A percentile compares a stretch with the other conserved stretches of the same genome.
Conservation (phyloP, 2,329 filamentous ascomycete species). For the Acrocalymma vagum region DNA sequence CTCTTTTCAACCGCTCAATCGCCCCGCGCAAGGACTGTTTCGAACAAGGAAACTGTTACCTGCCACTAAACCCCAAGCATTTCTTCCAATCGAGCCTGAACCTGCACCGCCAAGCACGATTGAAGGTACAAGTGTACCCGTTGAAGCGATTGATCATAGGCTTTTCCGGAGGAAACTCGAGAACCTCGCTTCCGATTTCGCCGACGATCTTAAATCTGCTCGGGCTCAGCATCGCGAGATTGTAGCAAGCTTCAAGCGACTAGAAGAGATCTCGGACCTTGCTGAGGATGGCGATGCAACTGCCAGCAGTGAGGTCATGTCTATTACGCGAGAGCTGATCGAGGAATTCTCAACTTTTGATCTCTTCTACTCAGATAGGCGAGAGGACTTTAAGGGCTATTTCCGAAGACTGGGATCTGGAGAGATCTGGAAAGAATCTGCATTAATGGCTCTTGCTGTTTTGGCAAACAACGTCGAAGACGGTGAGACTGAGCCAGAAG, state of each 20-base stretch:
- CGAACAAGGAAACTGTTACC: constrained; percentile 25
- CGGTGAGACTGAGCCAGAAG: constrained; percentile 34
- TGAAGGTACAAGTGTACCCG: constrained; percentile 37
- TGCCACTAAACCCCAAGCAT: constrained; percentile 30
- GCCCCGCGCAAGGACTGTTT: constrained; percentile 40
- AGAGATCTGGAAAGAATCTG: constrained; percentile 44
- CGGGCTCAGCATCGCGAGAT: constrained; percentile 48
- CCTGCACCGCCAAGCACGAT: constrained; percentile 20
- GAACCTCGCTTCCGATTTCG: constrained; percentile 28
- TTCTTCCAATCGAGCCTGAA: constrained; percentile 35
- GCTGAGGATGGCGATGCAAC: constrained; percentile 60
- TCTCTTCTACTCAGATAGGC: constrained; percentile 63
- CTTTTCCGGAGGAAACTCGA: constrained; percentile 40
- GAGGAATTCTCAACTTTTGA: constrained; percentile 68
- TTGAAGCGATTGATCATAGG: constrained; percentile 36
- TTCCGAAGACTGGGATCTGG: constrained; percentile 41
- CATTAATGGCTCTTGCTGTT: constrained; percentile 44
- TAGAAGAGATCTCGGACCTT: constrained; percentile 50
- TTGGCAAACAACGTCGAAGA: constrained; percentile 44
- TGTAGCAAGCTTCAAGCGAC: constrained; percentile 52
- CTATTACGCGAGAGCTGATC: constrained; percentile 65
- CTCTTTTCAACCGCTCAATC: constrained; percentile 26
- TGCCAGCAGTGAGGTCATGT: constrained; percentile 64
- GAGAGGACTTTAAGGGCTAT: constrained; percentile 50
- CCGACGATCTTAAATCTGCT: constrained; percentile 53